Base-by-base conservation (phyloP, 331 rosid genomes). In the Quercus phellos region DNA sequence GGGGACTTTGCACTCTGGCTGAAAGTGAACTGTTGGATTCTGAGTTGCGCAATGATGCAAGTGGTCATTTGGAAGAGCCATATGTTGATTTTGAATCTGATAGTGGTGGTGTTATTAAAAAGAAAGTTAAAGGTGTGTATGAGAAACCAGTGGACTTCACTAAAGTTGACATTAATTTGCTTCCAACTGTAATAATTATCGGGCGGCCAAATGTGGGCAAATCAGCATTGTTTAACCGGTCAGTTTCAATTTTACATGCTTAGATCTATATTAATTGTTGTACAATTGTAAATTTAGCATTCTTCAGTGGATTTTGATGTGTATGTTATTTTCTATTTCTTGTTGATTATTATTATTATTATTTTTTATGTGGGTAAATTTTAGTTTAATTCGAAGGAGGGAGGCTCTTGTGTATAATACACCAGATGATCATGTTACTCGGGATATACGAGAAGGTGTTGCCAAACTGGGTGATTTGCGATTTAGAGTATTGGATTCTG, bases 371-470 rank as follows among this genome's bases (percentile, higher is more conserved):
- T 26, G 11, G 75, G 9, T 18, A 16, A 46, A 42, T 71, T 76
- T 54, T 76, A 91, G 96, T 19, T 84, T 94, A 26, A 92, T 94
- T 75, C 86, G 87, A 69, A 84, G 99, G 85, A 89, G 97, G 79
- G 99, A 94, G 84, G 98, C 99, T 27, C 94, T 94, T 26, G 99
- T 94, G 3, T 91, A 88, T 84, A 94, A 94, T 80, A 94, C 99
- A 2, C 99, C 98, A 0, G 83, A 89, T 35, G 97, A 94, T 84
- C 99, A 94, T 76, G 99, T 94, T 58, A 94, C 99, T 60, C 90
- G 98, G 46, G 99, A 94, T 78, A 79, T 94, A 14, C 87, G 98
- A 50, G 98, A 92, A 84, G 99, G 98, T 54, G 71, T 94, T 74
- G 99, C 99, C 32, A 94, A 92, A 79, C 83, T 94, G 84, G 89